Evolutionary conservation across 108 stramenopile genomes (phyloP).

Genomic region (Hondaea fermentalgiana): DNA sequence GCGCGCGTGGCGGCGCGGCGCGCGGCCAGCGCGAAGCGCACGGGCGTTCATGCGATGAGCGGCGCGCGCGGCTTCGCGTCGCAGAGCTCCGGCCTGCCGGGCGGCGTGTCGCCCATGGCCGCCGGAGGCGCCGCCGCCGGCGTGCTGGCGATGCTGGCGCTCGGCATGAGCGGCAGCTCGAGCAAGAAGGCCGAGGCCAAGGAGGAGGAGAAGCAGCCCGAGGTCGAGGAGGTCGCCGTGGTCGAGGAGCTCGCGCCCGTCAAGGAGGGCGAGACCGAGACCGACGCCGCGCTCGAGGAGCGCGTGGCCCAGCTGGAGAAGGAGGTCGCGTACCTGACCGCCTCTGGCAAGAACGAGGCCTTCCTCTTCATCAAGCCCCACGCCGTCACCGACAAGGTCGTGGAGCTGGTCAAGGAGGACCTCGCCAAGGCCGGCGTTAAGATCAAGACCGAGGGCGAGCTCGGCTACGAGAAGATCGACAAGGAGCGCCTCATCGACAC

Average conservation of each 20-base stretch:
- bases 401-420: slow-evolving; percentile 53
- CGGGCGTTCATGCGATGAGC: background rate
- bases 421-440: slow-evolving; percentile 51
- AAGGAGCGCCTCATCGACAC: slow-evolving; percentile 78
- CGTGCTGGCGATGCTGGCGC: background rate
- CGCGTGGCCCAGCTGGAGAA: background rate
- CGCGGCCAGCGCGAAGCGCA: too few species aligned
- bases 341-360: slow-evolving; percentile 53
- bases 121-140: background rate
- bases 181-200: background rate
- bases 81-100: background rate
- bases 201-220: background rate
- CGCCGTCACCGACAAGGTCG: slow-evolving; percentile 68
- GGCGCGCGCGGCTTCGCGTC: background rate
- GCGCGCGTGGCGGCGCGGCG: too few species aligned
- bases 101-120: background rate
- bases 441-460: slow-evolving; percentile 63
- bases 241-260: background rate
- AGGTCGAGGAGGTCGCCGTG: too few species aligned
- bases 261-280: background rate
- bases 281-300: background rate
- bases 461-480: slow-evolving; percentile 69
- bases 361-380: slow-evolving; percentile 93
- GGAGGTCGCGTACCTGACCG: background rate
- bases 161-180: background rate